These are phyloP conservation scores for Galeopsis tetrahit DNA, from an alignment of 257 asterid species.

Conservation along the genomic window DNA sequence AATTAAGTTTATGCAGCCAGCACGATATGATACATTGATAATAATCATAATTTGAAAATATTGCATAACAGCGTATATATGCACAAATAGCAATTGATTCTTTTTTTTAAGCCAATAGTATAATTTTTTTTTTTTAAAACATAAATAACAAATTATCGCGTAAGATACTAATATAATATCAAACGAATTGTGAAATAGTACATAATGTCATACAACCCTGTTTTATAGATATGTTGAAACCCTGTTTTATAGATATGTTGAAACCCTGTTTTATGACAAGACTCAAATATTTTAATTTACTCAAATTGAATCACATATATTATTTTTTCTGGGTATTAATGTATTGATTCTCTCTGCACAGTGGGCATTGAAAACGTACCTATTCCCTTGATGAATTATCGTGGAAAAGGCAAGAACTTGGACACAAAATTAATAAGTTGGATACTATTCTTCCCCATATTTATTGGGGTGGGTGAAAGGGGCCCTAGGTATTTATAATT, in stretches of 20 bases:
- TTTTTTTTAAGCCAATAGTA: too few relatives aligned
- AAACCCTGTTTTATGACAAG: too few relatives aligned
- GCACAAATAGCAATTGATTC: not conserved
- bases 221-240: too few relatives aligned
- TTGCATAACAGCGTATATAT: not conserved
- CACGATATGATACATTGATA: not conserved
- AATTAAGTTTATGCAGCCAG: not conserved
- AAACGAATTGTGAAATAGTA: not conserved
- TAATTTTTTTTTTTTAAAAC: too few relatives aligned
- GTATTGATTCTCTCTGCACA: not conserved
- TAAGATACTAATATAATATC: not conserved
- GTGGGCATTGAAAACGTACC: not conserved
- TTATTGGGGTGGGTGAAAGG: not conserved
- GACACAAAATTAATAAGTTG: not conserved
- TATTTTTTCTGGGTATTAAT: not conserved
- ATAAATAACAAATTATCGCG: not conserved
- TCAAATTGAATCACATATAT: too few relatives aligned
- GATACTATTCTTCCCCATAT: not conserved
- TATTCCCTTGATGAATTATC: constrained; percentile 12
- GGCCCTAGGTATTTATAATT: not conserved
- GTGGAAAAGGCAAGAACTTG: not conserved
- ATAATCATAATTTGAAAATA: not conserved
- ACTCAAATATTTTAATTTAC: too few relatives aligned
- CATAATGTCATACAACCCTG: too few relatives aligned
- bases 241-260: too few relatives aligned